These are phyloP conservation scores for Rutstroemia sp. DNA, from an alignment of 2,329 filamentous ascomycete species.

Conservation along the genomic window DNA sequence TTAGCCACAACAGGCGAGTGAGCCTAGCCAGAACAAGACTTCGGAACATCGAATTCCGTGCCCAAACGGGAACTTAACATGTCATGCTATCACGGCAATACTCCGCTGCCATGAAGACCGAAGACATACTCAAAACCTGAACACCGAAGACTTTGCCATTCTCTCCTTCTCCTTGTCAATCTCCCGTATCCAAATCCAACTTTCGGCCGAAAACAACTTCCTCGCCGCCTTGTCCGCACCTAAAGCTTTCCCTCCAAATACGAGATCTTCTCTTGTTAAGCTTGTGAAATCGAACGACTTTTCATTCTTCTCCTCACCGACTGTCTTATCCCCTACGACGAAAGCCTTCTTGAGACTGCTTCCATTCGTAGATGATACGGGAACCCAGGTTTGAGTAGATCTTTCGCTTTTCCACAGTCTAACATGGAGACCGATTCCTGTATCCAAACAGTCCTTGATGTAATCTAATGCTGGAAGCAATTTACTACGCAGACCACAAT, in stretches of 20 bases:
- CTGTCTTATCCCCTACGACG: constrained; percentile 17
- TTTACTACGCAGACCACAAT: constrained; percentile 62
- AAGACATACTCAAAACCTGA: constrained; percentile 4
- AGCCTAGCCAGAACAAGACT: no score
- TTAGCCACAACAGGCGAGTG: no score
- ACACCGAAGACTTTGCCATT: constrained; percentile 8
- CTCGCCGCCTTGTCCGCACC: constrained; percentile 44
- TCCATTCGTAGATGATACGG: not conserved
- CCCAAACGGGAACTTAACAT: not conserved
- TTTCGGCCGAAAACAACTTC: constrained; percentile 46
- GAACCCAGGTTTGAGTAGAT: constrained; percentile 22
- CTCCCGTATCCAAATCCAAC: constrained; percentile 48
- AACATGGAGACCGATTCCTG: constrained; percentile 21
- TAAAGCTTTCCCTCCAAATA: constrained; percentile 42
- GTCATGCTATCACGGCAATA: not conserved
- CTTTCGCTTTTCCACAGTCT: constrained; percentile 20
- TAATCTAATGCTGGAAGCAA: constrained; percentile 60
- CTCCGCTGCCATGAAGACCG: no score
- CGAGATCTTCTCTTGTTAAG: constrained; percentile 40
- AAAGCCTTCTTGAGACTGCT: constrained; percentile 14
- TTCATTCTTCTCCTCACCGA: constrained; percentile 11
- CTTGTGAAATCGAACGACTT: constrained; percentile 36
- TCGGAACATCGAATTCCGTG: no score
- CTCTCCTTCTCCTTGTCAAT: constrained; percentile 11
- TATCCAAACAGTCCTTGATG: constrained; percentile 48